Percentiles rank a stretch among this genome's conserved stretches.
phyloP scores from a whole-genome alignment of 345 rosid species.

The Lepidium africanum region DNA sequence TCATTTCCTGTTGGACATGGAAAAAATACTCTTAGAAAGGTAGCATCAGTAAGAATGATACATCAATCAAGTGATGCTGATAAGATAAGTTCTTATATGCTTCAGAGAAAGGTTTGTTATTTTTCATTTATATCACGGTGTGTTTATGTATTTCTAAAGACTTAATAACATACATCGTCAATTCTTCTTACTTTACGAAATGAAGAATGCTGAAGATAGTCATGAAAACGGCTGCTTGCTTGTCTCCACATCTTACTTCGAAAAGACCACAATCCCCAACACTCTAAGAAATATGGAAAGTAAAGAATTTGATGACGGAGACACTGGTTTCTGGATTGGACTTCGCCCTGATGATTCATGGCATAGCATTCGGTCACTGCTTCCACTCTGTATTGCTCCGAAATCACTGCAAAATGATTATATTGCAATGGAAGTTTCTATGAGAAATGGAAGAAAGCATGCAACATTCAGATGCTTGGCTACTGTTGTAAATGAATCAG shows the following conservation, averaged over 20 bases:
- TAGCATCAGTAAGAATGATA: conserved; percentile 69
- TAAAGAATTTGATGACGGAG: conserved; percentile 40
- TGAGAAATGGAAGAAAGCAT: conserved; percentile 94
- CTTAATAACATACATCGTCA: background rate
- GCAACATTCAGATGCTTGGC: conserved; percentile 85
- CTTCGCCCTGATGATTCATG: conserved; percentile 50
- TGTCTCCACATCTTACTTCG: conserved; percentile 72
- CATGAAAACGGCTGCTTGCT: conserved; percentile 55
- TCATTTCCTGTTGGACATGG: conserved; percentile 81
- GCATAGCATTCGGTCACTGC: conserved; percentile 83
- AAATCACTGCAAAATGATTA: conserved; percentile 51
- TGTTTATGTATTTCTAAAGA: conserved; percentile 1
- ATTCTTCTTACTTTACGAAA: conserved; percentile 33
- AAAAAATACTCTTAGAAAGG: conserved; percentile 50
- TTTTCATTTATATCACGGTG: conserved; percentile 6
- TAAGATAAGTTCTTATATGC: conserved; percentile 47
- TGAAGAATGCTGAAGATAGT: conserved; percentile 39
- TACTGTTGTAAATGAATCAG: conserved; percentile 75
- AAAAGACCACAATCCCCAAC: conserved; percentile 51
- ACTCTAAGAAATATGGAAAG: conserved; percentile 43
- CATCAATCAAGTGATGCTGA: conserved; percentile 49
- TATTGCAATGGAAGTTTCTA: conserved; percentile 75
- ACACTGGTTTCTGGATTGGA: conserved; percentile 89
- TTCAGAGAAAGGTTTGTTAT: conserved; percentile 63
- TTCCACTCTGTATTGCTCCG: conserved; percentile 79